Evolutionary conservation across 208 protist species (phyloP), one percentile per base, ranked within the genome.

Genomic region (Trypanosoma conorhini): DNA sequence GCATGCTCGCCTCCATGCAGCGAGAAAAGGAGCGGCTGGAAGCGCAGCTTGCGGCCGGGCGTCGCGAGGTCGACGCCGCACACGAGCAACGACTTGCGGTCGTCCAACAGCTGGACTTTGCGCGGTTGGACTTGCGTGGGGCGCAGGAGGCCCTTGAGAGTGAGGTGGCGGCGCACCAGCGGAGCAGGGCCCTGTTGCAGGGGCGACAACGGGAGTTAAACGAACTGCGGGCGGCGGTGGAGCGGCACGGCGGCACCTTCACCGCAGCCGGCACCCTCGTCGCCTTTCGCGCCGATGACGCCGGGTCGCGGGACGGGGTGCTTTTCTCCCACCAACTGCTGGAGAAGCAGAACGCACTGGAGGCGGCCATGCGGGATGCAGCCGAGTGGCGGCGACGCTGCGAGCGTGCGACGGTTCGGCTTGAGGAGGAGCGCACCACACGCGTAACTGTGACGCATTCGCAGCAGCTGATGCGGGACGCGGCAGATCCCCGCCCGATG

Each of bases 141-240:
- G 62, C 58, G 15, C 74, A 66, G 50, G 85, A 91, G 70, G 79
- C 80, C 10, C 70, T 92, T 22, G 81, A 88, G 19, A 83, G 83
- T 42, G 86, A 87, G 50, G 66, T 70, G 7, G n/a, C 67, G 5
- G 82, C 83, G 10, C 86, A 88, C 67, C 56, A 73, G 21, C 81
- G 82, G 50, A 86, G 81, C 46, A 70, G 63, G 48, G 44, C 24
- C 3, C 54, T 72, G 8, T 62, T 89, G 61, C 82, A 81, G 15
- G 30, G 48, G 2, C 76, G 64, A 12, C 51, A 73, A 62, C 33
- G 51, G 52, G 56, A 76, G 60, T 15, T 59, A 30, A 66, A 58
- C 62, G 54, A 68, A 40, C 22, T 63, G 38, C 67, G 69, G 35
- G 38, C 63, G 21, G 71, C 66, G 0, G 62, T 73, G 28, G 62